Evolutionary conservation across 495 filamentous ascomycete genomes (phyloP).

Genomic region (Evernia prunastri): DNA sequence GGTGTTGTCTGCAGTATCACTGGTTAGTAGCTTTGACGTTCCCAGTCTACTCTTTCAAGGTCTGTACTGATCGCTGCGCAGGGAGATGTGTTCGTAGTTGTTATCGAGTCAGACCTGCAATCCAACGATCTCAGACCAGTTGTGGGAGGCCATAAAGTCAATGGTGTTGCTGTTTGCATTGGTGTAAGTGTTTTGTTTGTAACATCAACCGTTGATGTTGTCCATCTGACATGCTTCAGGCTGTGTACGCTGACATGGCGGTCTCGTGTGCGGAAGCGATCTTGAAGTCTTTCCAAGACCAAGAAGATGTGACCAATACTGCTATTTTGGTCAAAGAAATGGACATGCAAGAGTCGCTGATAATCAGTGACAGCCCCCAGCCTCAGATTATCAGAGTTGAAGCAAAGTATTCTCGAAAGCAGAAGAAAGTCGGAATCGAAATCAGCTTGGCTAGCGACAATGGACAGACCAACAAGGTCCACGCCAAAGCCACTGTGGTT

Average conservation of each 20-base stretch:
- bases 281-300: slow-evolving; percentile 13
- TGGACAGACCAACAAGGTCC: slow-evolving; percentile 9
- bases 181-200: slow-evolving; percentile 11
- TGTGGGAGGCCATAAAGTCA: slow-evolving; percentile 16
- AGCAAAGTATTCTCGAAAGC: slow-evolving; percentile 13
- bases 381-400: slow-evolving; percentile 17
- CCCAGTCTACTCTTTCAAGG: neutral
- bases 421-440: slow-evolving; percentile 17
- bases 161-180: slow-evolving; percentile 15
- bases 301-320: slow-evolving; percentile 9
- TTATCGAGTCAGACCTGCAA: slow-evolving; percentile 15
- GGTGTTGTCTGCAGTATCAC: slow-evolving; percentile 10
- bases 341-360: slow-evolving; percentile 19
- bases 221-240: slow-evolving; percentile 10
- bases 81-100: neutral
- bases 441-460: slow-evolving; percentile 6
- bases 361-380: slow-evolving; percentile 15
- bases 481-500: slow-evolving; percentile 11
- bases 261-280: slow-evolving; percentile 13
- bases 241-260: slow-evolving; percentile 19
- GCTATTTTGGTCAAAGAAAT: slow-evolving; percentile 14
- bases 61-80: slow-evolving; percentile 3
- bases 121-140: slow-evolving; percentile 14
- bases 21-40: slow-evolving; percentile 8
- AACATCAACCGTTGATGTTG: neutral